Conservation (phyloP, 2,329 filamentous ascomycete species). For the Xylaria sp. region DNA sequence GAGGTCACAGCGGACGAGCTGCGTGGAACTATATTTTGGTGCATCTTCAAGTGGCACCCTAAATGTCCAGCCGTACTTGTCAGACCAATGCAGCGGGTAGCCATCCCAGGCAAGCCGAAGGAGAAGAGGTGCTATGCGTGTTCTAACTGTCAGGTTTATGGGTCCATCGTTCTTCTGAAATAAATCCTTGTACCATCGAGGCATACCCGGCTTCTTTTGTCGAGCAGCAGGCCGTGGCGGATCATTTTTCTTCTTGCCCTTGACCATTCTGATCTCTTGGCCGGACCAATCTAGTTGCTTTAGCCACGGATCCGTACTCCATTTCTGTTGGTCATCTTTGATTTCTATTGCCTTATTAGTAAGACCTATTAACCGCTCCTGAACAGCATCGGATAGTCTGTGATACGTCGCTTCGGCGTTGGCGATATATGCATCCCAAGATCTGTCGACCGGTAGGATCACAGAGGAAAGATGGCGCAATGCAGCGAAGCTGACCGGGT, state of each 20-base stretch:
- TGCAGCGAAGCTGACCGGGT: slow-evolving; percentile 96
- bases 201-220: slow-evolving; percentile 95
- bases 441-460: slow-evolving; percentile 87
- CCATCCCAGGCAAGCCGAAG: slow-evolving; percentile 89
- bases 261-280: slow-evolving; percentile 90
- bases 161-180: slow-evolving; percentile 74
- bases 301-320: slow-evolving; percentile 87
- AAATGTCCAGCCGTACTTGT: slow-evolving; percentile 94
- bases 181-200: slow-evolving; percentile 94
- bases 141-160: slow-evolving; percentile 85
- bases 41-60: slow-evolving; percentile 73
- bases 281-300: slow-evolving; percentile 95
- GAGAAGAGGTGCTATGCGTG: slow-evolving; percentile 85
- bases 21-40: slow-evolving; percentile 74
- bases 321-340: slow-evolving; percentile 75
- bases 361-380: slow-evolving; percentile 77
- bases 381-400: slow-evolving; percentile 79
- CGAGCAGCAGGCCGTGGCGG: slow-evolving; percentile 79
- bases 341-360: slow-evolving; percentile 81
- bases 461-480: slow-evolving; percentile 92
- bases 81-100: slow-evolving; percentile 90
- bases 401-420: slow-evolving; percentile 89
- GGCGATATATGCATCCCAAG: slow-evolving; percentile 86
- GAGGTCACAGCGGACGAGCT: slow-evolving; percentile 81
- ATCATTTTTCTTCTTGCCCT: slow-evolving; percentile 88